These are phyloP conservation scores for Apostasia ramifera DNA, from an alignment of 106 monocot genomes.

Conservation along the genomic window DNA sequence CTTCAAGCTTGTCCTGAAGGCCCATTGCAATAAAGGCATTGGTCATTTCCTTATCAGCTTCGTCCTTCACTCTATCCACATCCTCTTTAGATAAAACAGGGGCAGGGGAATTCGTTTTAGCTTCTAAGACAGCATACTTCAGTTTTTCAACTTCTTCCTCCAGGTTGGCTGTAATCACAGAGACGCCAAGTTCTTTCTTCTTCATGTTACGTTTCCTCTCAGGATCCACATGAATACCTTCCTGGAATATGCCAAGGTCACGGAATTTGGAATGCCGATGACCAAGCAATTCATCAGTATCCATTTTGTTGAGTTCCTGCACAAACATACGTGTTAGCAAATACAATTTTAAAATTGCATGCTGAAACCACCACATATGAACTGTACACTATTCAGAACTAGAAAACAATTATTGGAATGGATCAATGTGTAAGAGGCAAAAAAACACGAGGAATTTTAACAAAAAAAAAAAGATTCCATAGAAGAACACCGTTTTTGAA, in stretches of 20 bases:
- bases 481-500: no score
- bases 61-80: constrained; percentile 40
- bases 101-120: constrained; percentile 18
- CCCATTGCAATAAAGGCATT: constrained; percentile 63
- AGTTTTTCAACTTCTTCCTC: constrained; percentile 52
- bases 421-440: no score
- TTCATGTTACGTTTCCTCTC: constrained; percentile 69
- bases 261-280: constrained; percentile 61
- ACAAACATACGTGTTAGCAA: not conserved
- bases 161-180: constrained; percentile 38
- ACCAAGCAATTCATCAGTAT: constrained; percentile 34
- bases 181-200: constrained; percentile 44
- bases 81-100: constrained; percentile 33
- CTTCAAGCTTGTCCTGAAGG: constrained; percentile 59
- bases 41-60: constrained; percentile 61
- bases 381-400: no score
- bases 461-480: no score
- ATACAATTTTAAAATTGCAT: not conserved
- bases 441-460: no score
- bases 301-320: constrained; percentile 53
- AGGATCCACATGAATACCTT: constrained; percentile 42
- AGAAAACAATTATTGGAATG: no score
- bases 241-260: constrained; percentile 44
- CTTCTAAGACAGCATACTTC: constrained; percentile 32
- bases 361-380: not conserved